Evolutionary conservation across 169 alveolate species (phyloP), one percentile per base, ranked within the genome.

Genomic region (Cryptosporidium muris): DNA sequence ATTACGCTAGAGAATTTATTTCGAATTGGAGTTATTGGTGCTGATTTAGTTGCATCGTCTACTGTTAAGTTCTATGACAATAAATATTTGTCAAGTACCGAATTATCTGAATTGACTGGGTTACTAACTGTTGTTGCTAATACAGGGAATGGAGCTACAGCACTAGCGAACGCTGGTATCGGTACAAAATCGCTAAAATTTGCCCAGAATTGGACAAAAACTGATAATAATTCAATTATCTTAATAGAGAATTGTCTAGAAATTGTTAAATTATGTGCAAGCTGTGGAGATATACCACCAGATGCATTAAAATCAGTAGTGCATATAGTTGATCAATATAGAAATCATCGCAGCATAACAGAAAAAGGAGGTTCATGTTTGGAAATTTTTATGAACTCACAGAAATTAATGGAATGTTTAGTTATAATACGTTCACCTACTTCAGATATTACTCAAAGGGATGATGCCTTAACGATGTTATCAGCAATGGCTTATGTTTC

Each of bases 401-500:
- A 92, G 63, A 92, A 94, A 88, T 85, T 95, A 64, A 90, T 92
- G 82, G 89, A 93, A 56, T 93, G 97, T 63, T 85, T 95, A 47
- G 80, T 90, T 64, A 90, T 90, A n/a, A 92, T 95, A n/a, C 93
- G 94, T 80, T 91, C 90, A 53, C 89, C 91, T 58, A 89, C 82
- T 14, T 91, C 94, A 37, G 97, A 95, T 25, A 81, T 94, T 37
- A 88, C 94, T 40, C 96, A 94, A 81, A 94, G 94, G 89, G 95
- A 93, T 81, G 91, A 93, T 48, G 97, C 97, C 9, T 89, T 95
- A 14, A 91, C 92, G 53, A 93, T 95, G 60, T 89, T 95, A 60
- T 92, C 96, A 42, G 94, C 96, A 11, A 94, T 95, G 93, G 94
- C 97, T 1, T 95, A 95, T 89, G 94, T 95, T 38, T 91, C 97